Percentiles rank a stretch among this genome's conserved stretches.
These are phyloP conservation scores for Circinella minor DNA, from an alignment of 371 early-diverging fungal genomes.

Conservation along the genomic window DNA sequence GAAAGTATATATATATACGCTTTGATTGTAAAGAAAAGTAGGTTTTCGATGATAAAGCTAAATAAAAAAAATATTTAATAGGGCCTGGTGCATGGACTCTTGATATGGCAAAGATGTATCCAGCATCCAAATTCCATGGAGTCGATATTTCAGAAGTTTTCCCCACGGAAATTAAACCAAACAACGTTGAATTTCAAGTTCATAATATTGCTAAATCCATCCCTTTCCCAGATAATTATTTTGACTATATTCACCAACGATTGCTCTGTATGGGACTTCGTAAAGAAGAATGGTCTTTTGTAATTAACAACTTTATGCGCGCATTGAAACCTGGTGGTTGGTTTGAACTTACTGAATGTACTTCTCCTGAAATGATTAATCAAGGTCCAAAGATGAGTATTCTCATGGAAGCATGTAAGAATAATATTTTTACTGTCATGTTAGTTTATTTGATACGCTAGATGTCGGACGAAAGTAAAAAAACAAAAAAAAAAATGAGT, in stretches of 20 bases:
- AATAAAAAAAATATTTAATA: too few species aligned
- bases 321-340: conserved; percentile 29
- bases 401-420: background rate
- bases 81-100: background rate
- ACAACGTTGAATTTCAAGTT: conserved; percentile 45
- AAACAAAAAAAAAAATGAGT: background rate
- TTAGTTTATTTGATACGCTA: background rate
- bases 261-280: conserved; percentile 38
- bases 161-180: conserved; percentile 24
- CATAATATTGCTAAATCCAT: conserved; percentile 59
- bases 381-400: background rate
- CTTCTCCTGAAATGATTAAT: background rate
- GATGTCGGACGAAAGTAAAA: too few species aligned
- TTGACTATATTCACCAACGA: conserved; percentile 62
- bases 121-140: conserved; percentile 22
- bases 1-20: too few species aligned
- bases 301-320: conserved; percentile 13
- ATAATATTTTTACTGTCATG: background rate
- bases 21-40: too few species aligned
- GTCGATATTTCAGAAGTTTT: conserved; percentile 21
- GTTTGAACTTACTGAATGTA: conserved; percentile 24
- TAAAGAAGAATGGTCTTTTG: conserved; percentile 33
- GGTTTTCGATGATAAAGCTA: too few species aligned
- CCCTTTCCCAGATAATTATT: conserved; percentile 55
- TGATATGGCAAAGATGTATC: conserved; percentile 26